Evolutionary conservation across 495 filamentous ascomycete species (phyloP).

Genomic region (Aspergillus asperescens): DNA sequence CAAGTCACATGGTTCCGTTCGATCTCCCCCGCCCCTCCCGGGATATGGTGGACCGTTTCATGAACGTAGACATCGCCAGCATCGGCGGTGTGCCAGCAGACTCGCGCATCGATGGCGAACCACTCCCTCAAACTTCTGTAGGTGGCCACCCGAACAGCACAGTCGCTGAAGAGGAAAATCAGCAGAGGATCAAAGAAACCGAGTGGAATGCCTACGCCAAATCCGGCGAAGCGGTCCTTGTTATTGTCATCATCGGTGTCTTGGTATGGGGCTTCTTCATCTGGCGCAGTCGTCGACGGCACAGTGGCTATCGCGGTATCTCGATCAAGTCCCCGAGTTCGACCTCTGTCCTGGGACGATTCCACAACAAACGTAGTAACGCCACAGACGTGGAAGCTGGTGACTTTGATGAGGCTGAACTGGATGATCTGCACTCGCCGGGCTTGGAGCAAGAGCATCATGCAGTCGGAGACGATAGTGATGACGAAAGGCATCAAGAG

Average conservation of each 20-base stretch:
- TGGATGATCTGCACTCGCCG: slow-evolving; percentile 65
- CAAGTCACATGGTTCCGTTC: slow-evolving; percentile 96
- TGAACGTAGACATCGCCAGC: slow-evolving; percentile 84
- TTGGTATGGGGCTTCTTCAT: slow-evolving; percentile 78
- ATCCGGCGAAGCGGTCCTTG: slow-evolving; percentile 82
- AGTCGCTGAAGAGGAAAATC: slow-evolving; percentile 63
- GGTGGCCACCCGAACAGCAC: slow-evolving; percentile 83
- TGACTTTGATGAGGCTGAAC: slow-evolving; percentile 85
- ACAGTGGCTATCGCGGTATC: slow-evolving; percentile 45
- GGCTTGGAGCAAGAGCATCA: slow-evolving; percentile 38
- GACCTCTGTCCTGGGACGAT: slow-evolving; percentile 31
- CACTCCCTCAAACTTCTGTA: slow-evolving; percentile 73
- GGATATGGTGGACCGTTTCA: slow-evolving; percentile 97
- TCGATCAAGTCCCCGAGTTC: slow-evolving; percentile 30
- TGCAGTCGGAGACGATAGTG: slow-evolving; percentile 40
- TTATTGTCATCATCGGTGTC: slow-evolving; percentile 77
- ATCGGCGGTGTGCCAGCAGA: slow-evolving; percentile 85
- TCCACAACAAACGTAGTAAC: slow-evolving; percentile 44
- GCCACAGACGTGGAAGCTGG: slow-evolving; percentile 67
- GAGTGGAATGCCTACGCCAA: slow-evolving; percentile 91
- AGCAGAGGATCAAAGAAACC: slow-evolving; percentile 72
- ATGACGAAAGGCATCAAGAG: slow-evolving; percentile 28
- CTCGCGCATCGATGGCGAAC: slow-evolving; percentile 84
- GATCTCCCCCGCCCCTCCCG: slow-evolving; percentile 81
- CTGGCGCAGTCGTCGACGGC: slow-evolving; percentile 65